Base-by-base conservation (phyloP, 2,329 filamentous ascomycete genomes). In the Gremmenia infestans region DNA sequence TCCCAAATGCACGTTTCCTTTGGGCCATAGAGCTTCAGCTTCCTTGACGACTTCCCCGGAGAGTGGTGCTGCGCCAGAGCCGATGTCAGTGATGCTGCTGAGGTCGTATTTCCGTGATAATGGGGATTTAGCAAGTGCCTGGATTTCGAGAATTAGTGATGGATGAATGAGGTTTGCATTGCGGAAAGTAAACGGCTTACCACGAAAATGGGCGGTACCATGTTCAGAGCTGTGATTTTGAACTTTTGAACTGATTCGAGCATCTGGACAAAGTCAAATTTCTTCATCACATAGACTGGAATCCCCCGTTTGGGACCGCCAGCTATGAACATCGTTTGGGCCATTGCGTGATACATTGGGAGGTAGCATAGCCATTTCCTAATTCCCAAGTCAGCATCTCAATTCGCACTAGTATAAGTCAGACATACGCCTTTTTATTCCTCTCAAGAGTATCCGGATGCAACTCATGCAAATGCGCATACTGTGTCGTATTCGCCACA, bases 51-150 rank as follows among this genome's bases (percentile, higher is more conserved):
- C 80, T 61, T 96, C 91, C 28, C 78, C 77, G 0, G 89, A 91
- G 42, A 96, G 76, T 0, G 92, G 92, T 1, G 92, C 92, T 0
- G 91, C 92, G 23, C 89, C 92, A 2, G 83, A 92, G 71, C 90
- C 92, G 75, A 96, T 77, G 79, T 91, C 91, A 50, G 86, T 84
- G 14, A 97, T 67, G 7, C 81, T 85, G 17, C 82, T 85, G 40
- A 96, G 77, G 71, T 97, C 85, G 72, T 94, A 96, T 61, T 89
- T 87, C 54, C 81, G 81, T 8, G 96, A 85, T 5, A 83, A 67
- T 0, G 91, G 89, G 64, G 89, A 82, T 72, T 96, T 96, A 59
- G 86, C 82, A 1, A 96, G 79, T 19, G 85, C 79, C 62, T 77
- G 78, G 5, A 81, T 79, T 4, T 81, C 76, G 0, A 88, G 87